phyloP scores from a whole-genome alignment of 164 flowering plant genomes.

The Berberis vulgaris region DNA sequence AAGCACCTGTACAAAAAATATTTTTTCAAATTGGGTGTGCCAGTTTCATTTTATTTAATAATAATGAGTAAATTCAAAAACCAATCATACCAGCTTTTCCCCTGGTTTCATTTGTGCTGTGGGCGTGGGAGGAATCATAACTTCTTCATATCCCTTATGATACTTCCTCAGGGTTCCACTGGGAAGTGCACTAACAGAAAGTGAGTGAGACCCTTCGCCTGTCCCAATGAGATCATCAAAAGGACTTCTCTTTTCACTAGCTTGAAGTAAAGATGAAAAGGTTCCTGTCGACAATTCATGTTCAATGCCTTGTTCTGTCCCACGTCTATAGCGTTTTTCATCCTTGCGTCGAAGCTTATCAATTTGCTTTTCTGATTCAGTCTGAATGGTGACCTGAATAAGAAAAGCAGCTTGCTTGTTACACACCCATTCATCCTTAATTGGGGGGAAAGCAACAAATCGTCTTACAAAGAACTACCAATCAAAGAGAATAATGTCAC shows the following conservation, averaged over 20 bases:
- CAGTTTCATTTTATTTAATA: no score
- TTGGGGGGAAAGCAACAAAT: no score
- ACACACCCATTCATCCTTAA: background rate
- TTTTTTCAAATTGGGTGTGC: no score
- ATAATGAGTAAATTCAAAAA: background rate
- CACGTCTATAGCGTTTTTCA: constrained; percentile 74
- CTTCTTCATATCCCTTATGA: constrained; percentile 92
- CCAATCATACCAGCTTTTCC: constrained; percentile 74
- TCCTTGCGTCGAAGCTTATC: constrained; percentile 96
- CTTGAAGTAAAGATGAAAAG: constrained; percentile 80
- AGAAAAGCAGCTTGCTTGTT: background rate
- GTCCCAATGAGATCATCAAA: constrained; percentile 76
- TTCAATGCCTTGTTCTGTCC: constrained; percentile 56
- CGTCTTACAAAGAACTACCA: no score
- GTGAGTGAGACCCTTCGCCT: constrained; percentile 40
- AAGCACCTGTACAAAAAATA: no score
- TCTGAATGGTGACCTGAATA: constrained; percentile 84
- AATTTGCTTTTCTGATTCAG: constrained; percentile 72
- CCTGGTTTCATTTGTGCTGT: constrained; percentile 95
- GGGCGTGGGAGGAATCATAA: constrained; percentile 72
- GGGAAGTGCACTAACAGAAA: constrained; percentile 75
- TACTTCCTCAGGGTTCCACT: constrained; percentile 86
- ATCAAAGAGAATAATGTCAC: constrained; percentile 3
- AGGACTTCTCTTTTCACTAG: constrained; percentile 67
- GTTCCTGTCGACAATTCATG: constrained; percentile 40